Evolutionary conservation across 495 filamentous ascomycete genomes (phyloP).

Genomic region (Aspergillus cristatus): DNA sequence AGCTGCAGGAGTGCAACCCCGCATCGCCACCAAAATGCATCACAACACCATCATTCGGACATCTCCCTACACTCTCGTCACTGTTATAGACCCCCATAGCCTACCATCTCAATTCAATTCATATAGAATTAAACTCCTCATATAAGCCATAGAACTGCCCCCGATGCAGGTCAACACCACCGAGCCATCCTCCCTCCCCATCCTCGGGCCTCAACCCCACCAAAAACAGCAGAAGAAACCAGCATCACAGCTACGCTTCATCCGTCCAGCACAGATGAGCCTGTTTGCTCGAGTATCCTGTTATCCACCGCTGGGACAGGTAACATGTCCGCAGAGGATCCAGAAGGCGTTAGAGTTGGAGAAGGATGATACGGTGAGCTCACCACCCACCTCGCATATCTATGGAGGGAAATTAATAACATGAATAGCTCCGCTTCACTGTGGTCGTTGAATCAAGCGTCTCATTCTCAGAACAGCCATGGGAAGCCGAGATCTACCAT

Average conservation of each 20-base stretch:
- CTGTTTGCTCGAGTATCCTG: constrained; percentile 45
- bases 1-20: no score
- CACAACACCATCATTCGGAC: constrained; percentile 1
- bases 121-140: no score
- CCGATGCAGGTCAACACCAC: constrained; percentile 15
- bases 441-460: constrained; percentile 62
- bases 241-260: constrained; percentile 18
- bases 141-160: no score
- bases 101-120: no score
- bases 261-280: constrained; percentile 35
- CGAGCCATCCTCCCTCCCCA: constrained; percentile 15
- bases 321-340: constrained; percentile 45
- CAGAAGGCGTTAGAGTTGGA: constrained; percentile 14
- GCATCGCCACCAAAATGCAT: constrained; percentile 5
- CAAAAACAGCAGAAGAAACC: neutral
- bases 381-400: neutral
- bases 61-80: no score
- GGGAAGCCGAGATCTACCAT: constrained; percentile 74
- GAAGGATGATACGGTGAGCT: constrained; percentile 22
- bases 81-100: no score
- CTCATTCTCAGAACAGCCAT: constrained; percentile 44
- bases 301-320: constrained; percentile 61
- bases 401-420: constrained; percentile 1
- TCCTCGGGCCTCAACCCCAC: constrained; percentile 8
- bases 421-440: constrained; percentile 45